Conservation (phyloP, 2,329 filamentous ascomycete genomes). For the Aspergillus sp. region DNA sequence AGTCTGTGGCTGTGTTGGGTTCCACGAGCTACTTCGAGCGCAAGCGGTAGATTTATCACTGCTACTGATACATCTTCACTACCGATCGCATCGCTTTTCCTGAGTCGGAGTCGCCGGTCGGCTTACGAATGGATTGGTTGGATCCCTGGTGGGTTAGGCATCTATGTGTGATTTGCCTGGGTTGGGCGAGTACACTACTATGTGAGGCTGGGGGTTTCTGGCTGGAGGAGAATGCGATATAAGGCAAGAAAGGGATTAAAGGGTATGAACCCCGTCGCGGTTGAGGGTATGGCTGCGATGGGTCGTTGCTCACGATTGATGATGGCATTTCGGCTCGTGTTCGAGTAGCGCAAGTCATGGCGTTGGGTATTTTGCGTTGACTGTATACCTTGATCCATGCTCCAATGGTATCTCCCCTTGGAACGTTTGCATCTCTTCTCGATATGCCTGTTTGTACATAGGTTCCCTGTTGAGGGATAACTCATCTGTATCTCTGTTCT, state of each 20-base stretch:
- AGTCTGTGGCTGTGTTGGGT: slow-evolving; percentile 88
- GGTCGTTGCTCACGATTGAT: slow-evolving; percentile 19
- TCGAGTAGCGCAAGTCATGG: slow-evolving; percentile 17
- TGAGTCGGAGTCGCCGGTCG: background rate
- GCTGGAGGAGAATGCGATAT: background rate
- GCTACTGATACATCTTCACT: background rate
- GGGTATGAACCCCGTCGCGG: background rate
- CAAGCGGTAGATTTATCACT: slow-evolving; percentile 61
- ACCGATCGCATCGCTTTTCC: background rate
- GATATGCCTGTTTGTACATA: slow-evolving; percentile 16
- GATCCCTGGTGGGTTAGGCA: background rate
- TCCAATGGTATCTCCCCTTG: slow-evolving; percentile 7
- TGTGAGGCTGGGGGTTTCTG: background rate
- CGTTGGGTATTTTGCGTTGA: slow-evolving; percentile 24
- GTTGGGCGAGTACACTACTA: background rate
- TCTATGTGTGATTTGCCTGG: background rate
- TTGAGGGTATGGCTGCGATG: background rate
- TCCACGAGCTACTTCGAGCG: slow-evolving; percentile 90
- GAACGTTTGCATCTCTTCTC: slow-evolving; percentile 1
- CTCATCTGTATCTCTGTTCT: background rate
- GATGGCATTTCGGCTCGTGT: slow-evolving; percentile 10
- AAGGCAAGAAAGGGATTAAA: background rate
- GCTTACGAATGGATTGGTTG: background rate
- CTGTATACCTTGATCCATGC: slow-evolving; percentile 15
- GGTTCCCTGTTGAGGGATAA: background rate